Conservation (phyloP, 2,329 filamentous ascomycete species). For the Dactylonectria macrodidyma region DNA sequence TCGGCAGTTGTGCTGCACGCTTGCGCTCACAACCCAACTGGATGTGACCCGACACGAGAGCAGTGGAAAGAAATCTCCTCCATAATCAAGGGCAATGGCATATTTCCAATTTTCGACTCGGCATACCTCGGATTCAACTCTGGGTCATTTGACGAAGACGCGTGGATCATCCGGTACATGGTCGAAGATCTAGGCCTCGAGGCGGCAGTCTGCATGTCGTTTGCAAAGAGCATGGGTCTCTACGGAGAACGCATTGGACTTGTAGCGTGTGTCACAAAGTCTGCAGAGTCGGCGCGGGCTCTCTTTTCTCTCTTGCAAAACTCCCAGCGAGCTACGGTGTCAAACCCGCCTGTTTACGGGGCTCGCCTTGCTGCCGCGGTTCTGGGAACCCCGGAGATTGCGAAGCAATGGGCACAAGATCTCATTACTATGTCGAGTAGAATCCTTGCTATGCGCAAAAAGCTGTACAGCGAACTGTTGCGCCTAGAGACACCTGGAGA, state of each 20-base stretch:
- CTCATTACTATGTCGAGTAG: slow-evolving; percentile 55
- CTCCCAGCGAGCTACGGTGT: slow-evolving; percentile 52
- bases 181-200: slow-evolving; percentile 57
- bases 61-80: slow-evolving; percentile 44
- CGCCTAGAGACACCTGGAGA: slow-evolving; percentile 52
- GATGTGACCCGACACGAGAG: slow-evolving; percentile 51
- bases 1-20: slow-evolving; percentile 56
- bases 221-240: slow-evolving; percentile 71
- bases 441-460: slow-evolving; percentile 53
- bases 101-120: slow-evolving; percentile 38
- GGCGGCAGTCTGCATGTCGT: slow-evolving; percentile 71
- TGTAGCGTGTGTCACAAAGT: slow-evolving; percentile 45
- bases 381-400: slow-evolving; percentile 46
- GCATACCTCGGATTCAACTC: slow-evolving; percentile 43
- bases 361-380: slow-evolving; percentile 53
- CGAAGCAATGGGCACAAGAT: slow-evolving; percentile 53
- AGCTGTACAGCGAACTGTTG: slow-evolving; percentile 51
- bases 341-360: slow-evolving; percentile 55
- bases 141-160: slow-evolving; percentile 39
- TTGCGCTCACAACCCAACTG: slow-evolving; percentile 61
- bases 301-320: slow-evolving; percentile 51
- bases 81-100: slow-evolving; percentile 15
- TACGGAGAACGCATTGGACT: slow-evolving; percentile 56
- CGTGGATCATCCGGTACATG: slow-evolving; percentile 37
- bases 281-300: slow-evolving; percentile 27